Evolutionary conservation across 2,329 filamentous ascomycete genomes (phyloP).

Genomic region (Aspergillus sergii): DNA sequence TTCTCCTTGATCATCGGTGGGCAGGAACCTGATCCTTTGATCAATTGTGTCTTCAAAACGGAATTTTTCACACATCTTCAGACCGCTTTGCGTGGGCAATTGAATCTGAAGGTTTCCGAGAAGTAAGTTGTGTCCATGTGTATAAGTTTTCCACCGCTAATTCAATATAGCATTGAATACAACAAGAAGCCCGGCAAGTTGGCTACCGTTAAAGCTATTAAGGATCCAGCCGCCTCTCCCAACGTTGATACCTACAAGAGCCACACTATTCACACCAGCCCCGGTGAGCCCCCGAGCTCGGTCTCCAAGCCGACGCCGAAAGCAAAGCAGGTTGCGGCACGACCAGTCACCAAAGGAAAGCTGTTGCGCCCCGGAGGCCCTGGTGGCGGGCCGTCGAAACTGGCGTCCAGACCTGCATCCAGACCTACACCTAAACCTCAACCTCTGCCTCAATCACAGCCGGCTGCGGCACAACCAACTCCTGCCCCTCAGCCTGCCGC

Average conservation of each 20-base stretch:
- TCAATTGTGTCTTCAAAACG: constrained; percentile 94
- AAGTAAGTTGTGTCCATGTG: constrained; percentile 46
- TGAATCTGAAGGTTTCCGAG: constrained; percentile 81
- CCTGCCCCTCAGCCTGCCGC: constrained; percentile 37
- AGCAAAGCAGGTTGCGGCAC: constrained; percentile 80
- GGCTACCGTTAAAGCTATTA: constrained; percentile 83
- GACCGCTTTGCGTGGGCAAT: constrained; percentile 74
- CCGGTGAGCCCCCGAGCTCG: constrained; percentile 81
- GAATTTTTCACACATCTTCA: constrained; percentile 94
- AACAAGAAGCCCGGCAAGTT: constrained; percentile 97
- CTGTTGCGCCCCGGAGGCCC: constrained; percentile 90
- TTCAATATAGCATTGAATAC: constrained; percentile 70
- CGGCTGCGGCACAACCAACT: constrained; percentile 29
- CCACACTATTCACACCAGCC: constrained; percentile 81
- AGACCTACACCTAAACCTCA: constrained; percentile 40
- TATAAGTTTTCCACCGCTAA: constrained; percentile 13
- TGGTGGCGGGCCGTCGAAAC: constrained; percentile 74
- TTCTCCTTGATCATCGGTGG: constrained; percentile 87
- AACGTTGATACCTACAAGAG: constrained; percentile 90
- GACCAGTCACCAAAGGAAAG: constrained; percentile 91
- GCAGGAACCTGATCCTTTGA: constrained; percentile 88
- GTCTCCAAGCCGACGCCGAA: constrained; percentile 82
- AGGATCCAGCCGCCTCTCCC: constrained; percentile 71
- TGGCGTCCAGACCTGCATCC: constrained; percentile 53
- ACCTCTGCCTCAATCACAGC: constrained; percentile 38